Base-by-base conservation (phyloP, 1,284 basidiomycete species). In the Ustilago trichophora region DNA sequence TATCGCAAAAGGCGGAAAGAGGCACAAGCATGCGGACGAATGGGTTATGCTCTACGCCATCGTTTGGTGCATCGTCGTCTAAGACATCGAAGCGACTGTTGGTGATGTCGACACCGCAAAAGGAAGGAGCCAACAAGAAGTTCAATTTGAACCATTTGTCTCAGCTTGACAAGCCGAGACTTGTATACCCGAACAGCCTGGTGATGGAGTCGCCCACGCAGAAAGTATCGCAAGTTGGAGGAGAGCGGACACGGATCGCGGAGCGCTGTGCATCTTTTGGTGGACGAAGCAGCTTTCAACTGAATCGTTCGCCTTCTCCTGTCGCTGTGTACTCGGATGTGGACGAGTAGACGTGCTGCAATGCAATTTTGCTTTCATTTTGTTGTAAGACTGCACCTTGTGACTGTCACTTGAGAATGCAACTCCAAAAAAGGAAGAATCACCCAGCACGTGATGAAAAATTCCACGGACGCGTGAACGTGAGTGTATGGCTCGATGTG, bases 41-140 rank as follows among this genome's bases (percentile, higher is more conserved):
- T n/a, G 21, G 16, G 10, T 8, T 56, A 12, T 27, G 35, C 16
- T n/a, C 35, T 4, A 48, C 32, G 43, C 27, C 43, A 22, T 56
- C 44, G 13, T 48, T 55, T 13, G 47, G 36, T 18, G 56, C 52
- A n/a, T n/a, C n/a, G 11, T 47, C 47, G n/a, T 42, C 44, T 0
- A 22, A 21, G 26, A 34, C 19, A 7, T 56, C 49, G 7, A 52
- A 49, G 40, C 50, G 55, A 26, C 19, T 54, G 37, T 49, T 65
- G 36, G 62, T 65, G 9, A 49, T 65, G 55, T 65, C 62, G 24
- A 65, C 62, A 18, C 62, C 62, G 6, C 54, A 58, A 19, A 65
- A 58, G 27, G 55, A 53, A n/a, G n/a, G 49, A 4, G 33, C 35
- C 1, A 45, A 36, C 45, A 56, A 53, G 36, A 44, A 24, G 31